Conservation (phyloP, 75 land plant genomes). For the Pinus albicaulis region DNA sequence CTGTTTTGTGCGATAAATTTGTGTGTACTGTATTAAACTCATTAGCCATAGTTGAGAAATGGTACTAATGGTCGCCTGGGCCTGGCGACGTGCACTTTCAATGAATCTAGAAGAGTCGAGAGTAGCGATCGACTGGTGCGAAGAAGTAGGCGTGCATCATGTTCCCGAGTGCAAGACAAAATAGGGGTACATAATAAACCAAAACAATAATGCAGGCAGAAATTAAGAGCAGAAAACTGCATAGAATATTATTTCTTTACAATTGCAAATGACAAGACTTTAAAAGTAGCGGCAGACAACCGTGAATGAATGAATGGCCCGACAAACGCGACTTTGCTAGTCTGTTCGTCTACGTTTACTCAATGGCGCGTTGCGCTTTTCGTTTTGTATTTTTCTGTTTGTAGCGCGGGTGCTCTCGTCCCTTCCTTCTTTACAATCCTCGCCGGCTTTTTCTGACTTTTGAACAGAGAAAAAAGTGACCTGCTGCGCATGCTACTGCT, state of each 20-base stretch:
- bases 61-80: too few relatives aligned
- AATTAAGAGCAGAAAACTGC: too few relatives aligned
- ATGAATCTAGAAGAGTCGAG: too few relatives aligned
- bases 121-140: too few relatives aligned
- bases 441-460: conserved; percentile 9
- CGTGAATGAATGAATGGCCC: neutral
- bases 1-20: too few relatives aligned
- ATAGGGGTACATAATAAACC: neutral
- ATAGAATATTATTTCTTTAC: too few relatives aligned
- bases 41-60: too few relatives aligned
- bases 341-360: neutral
- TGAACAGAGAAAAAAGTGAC: neutral
- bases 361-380: too few relatives aligned
- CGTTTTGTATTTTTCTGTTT: too few relatives aligned
- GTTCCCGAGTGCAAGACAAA: neutral
- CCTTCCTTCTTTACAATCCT: neutral
- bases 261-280: neutral
- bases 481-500: conserved; percentile 9
- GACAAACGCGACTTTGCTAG: neutral
- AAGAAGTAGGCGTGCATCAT: neutral
- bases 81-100: too few relatives aligned
- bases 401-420: neutral
- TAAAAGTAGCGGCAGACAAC: neutral
- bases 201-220: too few relatives aligned
- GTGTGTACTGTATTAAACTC: too few relatives aligned